phyloP scores from a whole-genome alignment of 2,329 filamentous ascomycete genomes.

The Microthyrium microscopicum region DNA sequence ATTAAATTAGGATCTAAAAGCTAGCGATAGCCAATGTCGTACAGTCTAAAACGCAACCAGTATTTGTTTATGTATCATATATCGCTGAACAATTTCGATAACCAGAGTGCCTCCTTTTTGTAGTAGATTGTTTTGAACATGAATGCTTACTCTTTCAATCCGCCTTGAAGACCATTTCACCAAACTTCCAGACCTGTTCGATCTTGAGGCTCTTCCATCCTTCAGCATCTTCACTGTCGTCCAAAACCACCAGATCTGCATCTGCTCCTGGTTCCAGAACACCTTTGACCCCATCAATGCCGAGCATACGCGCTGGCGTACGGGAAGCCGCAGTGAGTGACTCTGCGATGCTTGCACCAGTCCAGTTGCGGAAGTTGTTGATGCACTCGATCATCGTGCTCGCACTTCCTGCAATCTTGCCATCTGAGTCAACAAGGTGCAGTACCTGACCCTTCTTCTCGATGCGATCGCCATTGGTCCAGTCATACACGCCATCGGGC shows the following conservation, averaged over 20 bases:
- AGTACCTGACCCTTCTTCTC: conserved; percentile 57
- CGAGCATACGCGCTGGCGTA: conserved; percentile 64
- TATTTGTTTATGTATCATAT: too few relatives aligned
- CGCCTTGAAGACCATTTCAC: conserved; percentile 29
- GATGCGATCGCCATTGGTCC: conserved; percentile 57
- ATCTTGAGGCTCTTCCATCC: conserved; percentile 37
- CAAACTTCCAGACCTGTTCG: conserved; percentile 73
- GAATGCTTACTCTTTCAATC: not conserved
- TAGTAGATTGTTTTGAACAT: not conserved
- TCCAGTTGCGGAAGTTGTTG: conserved; percentile 65
- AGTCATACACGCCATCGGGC: conserved; percentile 69
- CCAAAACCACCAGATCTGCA: conserved; percentile 47
- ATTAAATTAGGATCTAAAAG: too few relatives aligned
- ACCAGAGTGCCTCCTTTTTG: too few relatives aligned
- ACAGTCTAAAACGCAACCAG: too few relatives aligned
- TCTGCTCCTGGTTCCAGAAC: conserved; percentile 28
- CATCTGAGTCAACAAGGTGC: conserved; percentile 55
- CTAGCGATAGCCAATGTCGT: too few relatives aligned
- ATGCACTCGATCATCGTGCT: conserved; percentile 67
- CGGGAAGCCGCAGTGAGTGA: conserved; percentile 57
- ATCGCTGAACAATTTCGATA: too few relatives aligned
- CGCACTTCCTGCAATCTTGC: conserved; percentile 35
- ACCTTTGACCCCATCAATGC: conserved; percentile 50
- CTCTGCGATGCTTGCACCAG: conserved; percentile 48
- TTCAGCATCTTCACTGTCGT: conserved; percentile 30